Conservation (phyloP, 306 rosid species). For the Prunus mume region DNA sequence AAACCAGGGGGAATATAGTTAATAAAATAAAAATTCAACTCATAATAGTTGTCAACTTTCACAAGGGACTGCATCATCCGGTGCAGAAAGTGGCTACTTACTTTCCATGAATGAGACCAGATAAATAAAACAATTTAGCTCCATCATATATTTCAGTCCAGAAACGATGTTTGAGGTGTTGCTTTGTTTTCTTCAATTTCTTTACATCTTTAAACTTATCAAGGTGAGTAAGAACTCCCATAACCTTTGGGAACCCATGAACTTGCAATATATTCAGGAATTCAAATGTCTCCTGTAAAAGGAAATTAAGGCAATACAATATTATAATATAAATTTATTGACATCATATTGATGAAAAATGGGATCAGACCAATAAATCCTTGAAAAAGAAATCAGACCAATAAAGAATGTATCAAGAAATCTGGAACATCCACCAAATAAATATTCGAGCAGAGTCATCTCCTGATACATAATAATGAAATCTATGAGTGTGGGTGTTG, state of each 20-base stretch:
- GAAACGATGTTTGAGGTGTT: constrained; percentile 84
- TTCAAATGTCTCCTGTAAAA: constrained; percentile 89
- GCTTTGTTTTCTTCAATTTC: constrained; percentile 81
- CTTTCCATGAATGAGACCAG: constrained; percentile 90
- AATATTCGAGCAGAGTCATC: background rate
- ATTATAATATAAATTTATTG: background rate
- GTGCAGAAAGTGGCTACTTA: constrained; percentile 40
- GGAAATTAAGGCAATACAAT: background rate
- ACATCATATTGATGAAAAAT: background rate
- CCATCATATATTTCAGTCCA: constrained; percentile 94
- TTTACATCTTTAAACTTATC: constrained; percentile 80
- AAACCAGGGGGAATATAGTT: background rate
- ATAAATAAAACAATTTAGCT: constrained; percentile 87
- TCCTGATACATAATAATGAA: background rate
- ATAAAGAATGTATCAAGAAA: background rate
- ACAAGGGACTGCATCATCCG: background rate
- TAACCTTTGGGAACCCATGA: constrained; percentile 92
- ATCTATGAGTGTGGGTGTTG: background rate
- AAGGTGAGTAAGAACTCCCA: constrained; percentile 98
- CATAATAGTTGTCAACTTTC: background rate
- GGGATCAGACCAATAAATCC: background rate
- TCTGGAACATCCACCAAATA: background rate
- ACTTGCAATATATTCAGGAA: constrained; percentile 88
- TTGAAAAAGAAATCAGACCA: background rate
- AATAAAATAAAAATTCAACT: background rate